Percentiles rank a stretch among this genome's conserved stretches.
Evolutionary conservation across 179 eudicot species (phyloP).

Genomic region (Gypsophila paniculata): DNA sequence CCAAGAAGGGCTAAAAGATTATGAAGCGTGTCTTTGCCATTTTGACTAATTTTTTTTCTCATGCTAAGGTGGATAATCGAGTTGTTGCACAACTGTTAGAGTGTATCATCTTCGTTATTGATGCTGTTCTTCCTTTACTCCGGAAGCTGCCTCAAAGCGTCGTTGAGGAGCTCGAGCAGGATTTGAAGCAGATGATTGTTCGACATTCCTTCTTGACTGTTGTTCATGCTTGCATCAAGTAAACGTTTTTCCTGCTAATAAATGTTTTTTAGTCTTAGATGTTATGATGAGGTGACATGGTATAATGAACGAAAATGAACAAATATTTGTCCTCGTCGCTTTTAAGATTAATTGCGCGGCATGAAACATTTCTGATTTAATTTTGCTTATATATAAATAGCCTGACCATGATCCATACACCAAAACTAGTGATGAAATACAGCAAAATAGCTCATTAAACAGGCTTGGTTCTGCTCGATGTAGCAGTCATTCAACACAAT

Average conservation of each 20-base stretch:
- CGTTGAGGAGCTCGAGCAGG: slow-evolving; percentile 92
- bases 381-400: too few relatives aligned
- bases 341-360: too few relatives aligned
- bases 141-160: slow-evolving; percentile 77
- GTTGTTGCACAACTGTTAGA: slow-evolving; percentile 70
- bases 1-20: not conserved
- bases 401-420: too few relatives aligned
- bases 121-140: slow-evolving; percentile 81
- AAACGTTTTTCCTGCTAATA: slow-evolving; percentile 24
- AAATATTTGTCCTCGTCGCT: too few relatives aligned
- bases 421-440: too few relatives aligned
- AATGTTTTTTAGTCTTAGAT: not conserved
- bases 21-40: slow-evolving; percentile 11
- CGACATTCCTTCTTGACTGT: slow-evolving; percentile 96
- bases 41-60: slow-evolving; percentile 23
- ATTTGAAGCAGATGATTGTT: slow-evolving; percentile 92
- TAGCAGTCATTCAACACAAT: too few relatives aligned
- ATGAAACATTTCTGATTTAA: too few relatives aligned
- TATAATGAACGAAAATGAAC: too few relatives aligned
- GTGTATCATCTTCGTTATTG: slow-evolving; percentile 76
- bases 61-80: slow-evolving; percentile 73
- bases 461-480: too few relatives aligned
- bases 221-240: slow-evolving; percentile 98
- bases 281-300: too few relatives aligned
- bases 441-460: too few relatives aligned